Evolutionary conservation across 1,284 basidiomycete genomes (phyloP), one percentile per base, ranked within the genome.

Genomic region (Sporisorium reilianum): DNA sequence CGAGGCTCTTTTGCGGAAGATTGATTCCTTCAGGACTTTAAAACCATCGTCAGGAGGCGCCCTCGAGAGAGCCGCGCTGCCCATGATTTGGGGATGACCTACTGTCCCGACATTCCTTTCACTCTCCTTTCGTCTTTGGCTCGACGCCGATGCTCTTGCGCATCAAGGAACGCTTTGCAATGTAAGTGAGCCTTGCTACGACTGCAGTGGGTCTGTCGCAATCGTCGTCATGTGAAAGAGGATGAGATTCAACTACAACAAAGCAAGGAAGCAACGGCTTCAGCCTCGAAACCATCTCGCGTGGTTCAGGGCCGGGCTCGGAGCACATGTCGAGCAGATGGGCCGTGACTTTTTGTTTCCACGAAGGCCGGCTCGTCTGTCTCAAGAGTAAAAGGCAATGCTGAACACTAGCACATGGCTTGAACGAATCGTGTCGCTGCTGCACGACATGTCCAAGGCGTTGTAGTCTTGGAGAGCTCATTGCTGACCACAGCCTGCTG

Each of bases 21-120:
- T 58, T 49, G 52, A 57, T 56, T n/a, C 38, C 38, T 60, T 57
- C 49, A 52, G 64, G 68, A 61, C 73, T 68, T 72, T 68, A 75
- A 75, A 75, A 75, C 73, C 73, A 75, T 75, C 54, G 73, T 75
- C 69, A 71, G 73, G 73, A 75, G 73, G 73, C 55, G 57, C 64
- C 73, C 64, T 65, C 62, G 51, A 52, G 41, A 54, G 73, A 64
- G 65, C 58, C 55, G 55, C 44, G 67, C 60, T 60, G 67, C 73
- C 73, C 73, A 75, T 75, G 73, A 75, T 68, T 67, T 71, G 69
- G 55, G 73, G 73, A 75, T 75, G 73, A 75, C 73, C 73, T 59
- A 71, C 62, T 67, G 68, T 66, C 73, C 68, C 61, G 50, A 75
- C 73, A 75, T 52, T 56, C 22, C 44, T 38, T 48, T 23, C 18